Evolutionary conservation across 2,329 filamentous ascomycete genomes (phyloP).

Genomic region (Hypocrella siamensis): DNA sequence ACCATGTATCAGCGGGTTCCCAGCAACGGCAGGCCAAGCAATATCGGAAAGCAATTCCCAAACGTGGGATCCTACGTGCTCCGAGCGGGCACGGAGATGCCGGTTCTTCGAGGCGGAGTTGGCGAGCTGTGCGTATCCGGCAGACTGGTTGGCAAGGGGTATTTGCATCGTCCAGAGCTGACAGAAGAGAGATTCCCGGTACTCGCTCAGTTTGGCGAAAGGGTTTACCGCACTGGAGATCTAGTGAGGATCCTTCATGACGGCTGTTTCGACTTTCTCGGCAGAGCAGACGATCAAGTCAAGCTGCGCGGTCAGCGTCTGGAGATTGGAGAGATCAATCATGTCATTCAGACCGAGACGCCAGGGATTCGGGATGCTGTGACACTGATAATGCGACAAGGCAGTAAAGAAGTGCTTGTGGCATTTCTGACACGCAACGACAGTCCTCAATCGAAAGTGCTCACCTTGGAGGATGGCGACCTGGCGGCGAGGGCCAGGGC

Average conservation of each 20-base stretch:
- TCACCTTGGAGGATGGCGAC: constrained; percentile 12
- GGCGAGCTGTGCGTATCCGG: constrained; percentile 85
- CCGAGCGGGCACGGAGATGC: constrained; percentile 48
- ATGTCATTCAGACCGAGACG: constrained; percentile 52
- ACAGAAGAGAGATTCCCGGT: constrained; percentile 62
- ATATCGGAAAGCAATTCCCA: constrained; percentile 74
- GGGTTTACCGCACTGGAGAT: constrained; percentile 79
- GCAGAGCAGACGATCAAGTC: constrained; percentile 79
- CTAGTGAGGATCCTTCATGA: constrained; percentile 70
- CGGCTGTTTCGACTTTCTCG: constrained; percentile 73
- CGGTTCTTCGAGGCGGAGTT: constrained; percentile 62
- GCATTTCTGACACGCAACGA: constrained; percentile 43
- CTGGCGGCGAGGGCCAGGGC: constrained; percentile 33
- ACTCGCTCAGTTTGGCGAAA: constrained; percentile 37
- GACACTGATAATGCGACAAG: constrained; percentile 59
- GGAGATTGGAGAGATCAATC: constrained; percentile 84
- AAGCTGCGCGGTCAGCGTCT: constrained; percentile 81
- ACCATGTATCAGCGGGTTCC: constrained; percentile 81
- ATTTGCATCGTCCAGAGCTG: constrained; percentile 65
- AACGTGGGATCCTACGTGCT: constrained; percentile 80
- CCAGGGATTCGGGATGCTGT: constrained; percentile 49
- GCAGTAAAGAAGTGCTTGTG: constrained; percentile 70
- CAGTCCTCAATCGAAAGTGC: constrained; percentile 5
- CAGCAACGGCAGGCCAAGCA: constrained; percentile 61
- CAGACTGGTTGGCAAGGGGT: constrained; percentile 76